phyloP scores from a whole-genome alignment of 108 stramenopile species.

The Halocafeteria seosinensis region DNA sequence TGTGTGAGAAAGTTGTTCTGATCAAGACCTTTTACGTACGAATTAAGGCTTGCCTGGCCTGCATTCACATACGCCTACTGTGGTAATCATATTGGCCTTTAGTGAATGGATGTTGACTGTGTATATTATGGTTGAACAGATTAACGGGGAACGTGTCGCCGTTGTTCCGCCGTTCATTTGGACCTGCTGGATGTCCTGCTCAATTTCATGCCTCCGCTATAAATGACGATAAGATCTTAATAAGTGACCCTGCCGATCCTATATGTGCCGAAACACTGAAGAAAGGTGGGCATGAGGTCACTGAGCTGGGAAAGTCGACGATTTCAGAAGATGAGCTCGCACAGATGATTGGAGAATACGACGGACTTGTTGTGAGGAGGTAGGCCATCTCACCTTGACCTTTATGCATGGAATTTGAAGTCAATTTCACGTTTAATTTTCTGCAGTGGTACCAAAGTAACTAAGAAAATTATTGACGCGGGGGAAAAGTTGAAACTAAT shows the following conservation, averaged over 20 bases:
- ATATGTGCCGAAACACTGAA: not conserved
- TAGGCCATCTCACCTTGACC: not conserved
- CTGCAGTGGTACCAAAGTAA: not conserved
- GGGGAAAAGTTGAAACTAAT: conserved; percentile 21
- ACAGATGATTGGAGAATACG: not conserved
- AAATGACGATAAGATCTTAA: not conserved
- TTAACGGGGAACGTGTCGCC: too few relatives aligned
- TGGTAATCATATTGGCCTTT: too few relatives aligned
- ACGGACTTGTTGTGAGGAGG: not conserved
- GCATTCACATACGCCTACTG: too few relatives aligned
- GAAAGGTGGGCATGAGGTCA: not conserved
- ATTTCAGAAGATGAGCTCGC: not conserved
- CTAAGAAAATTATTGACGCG: not conserved
- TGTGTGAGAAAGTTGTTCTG: too few relatives aligned
- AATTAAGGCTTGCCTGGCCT: too few relatives aligned
- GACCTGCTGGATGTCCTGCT: too few relatives aligned
- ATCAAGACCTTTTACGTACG: too few relatives aligned
- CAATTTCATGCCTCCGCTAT: not conserved
- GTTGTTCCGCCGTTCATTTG: too few relatives aligned
- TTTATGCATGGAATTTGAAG: not conserved
- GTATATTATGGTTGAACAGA: too few relatives aligned
- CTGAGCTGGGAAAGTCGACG: not conserved
- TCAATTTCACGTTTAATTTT: too few relatives aligned
- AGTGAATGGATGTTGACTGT: too few relatives aligned
- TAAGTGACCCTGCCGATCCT: not conserved